phyloP scores from a whole-genome alignment of 2,329 filamentous ascomycete species.

The Purpureocillium lavendulum region DNA sequence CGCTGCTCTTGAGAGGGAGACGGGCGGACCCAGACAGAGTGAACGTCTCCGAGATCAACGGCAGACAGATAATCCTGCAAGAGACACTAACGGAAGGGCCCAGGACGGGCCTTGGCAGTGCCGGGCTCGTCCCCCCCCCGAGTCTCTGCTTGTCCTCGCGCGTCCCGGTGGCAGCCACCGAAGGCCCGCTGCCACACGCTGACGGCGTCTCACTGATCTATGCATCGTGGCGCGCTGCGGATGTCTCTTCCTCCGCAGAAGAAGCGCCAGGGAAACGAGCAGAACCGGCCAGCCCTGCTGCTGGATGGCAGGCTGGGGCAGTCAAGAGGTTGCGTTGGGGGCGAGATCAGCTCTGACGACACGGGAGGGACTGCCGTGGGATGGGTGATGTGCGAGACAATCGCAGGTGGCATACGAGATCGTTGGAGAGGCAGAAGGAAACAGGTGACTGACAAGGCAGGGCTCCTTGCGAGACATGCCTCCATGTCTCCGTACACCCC shows the following conservation, averaged over 20 bases:
- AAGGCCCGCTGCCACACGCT: no score
- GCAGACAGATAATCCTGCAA: no score
- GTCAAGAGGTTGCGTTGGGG: conserved; percentile 12
- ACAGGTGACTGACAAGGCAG: not conserved
- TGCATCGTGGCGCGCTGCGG: conserved; percentile 13
- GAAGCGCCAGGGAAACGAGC: not conserved
- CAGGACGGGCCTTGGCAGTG: no score
- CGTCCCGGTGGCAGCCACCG: no score
- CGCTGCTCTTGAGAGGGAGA: no score
- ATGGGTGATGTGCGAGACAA: conserved; percentile 9
- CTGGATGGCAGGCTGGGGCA: conserved; percentile 10
- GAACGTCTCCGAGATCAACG: no score
- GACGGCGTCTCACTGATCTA: not conserved
- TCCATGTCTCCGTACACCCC: not conserved
- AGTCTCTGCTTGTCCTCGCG: no score
- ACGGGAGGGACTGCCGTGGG: conserved; percentile 9
- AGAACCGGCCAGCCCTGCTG: no score
- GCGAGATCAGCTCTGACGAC: conserved; percentile 12
- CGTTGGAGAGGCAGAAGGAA: not conserved
- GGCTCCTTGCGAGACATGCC: conserved; percentile 1
- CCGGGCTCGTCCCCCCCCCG: no score
- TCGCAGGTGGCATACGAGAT: conserved; percentile 8
- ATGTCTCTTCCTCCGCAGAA: conserved; percentile 10
- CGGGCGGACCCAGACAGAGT: no score
- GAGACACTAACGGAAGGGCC: no score